Conservation (phyloP, 441 rosid species). For the Gossypium armourianum region DNA sequence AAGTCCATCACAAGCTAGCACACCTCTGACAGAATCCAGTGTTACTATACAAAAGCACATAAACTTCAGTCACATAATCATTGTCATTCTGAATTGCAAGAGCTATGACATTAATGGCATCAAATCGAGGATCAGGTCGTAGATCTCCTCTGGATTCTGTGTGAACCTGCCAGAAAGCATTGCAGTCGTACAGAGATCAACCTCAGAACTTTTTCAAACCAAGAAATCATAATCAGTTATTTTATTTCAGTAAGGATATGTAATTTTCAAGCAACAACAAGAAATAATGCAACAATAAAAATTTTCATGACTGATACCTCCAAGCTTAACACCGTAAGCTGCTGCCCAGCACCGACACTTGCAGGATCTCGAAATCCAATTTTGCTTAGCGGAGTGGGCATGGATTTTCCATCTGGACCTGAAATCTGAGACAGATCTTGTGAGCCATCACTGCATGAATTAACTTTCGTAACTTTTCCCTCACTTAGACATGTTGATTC, state of each 20-base stretch:
- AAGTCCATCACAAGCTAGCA: not conserved
- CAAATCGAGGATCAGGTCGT: slow-evolving; percentile 76
- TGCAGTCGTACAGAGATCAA: slow-evolving; percentile 12
- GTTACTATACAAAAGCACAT: slow-evolving; percentile 46
- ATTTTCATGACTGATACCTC: slow-evolving; percentile 46
- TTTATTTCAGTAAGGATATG: not conserved
- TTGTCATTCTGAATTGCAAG: slow-evolving; percentile 64
- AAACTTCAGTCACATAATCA: slow-evolving; percentile 34
- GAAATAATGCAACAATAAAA: not conserved
- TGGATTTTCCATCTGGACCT: slow-evolving; percentile 66
- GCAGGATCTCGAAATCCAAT: slow-evolving; percentile 94
- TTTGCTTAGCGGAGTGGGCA: slow-evolving; percentile 83
- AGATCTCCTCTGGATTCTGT: slow-evolving; percentile 82
- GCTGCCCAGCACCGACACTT: slow-evolving; percentile 90
- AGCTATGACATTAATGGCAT: slow-evolving; percentile 58
- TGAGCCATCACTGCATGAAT: slow-evolving; percentile 22
- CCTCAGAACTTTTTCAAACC: slow-evolving; percentile 1
- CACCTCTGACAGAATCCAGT: slow-evolving; percentile 45
- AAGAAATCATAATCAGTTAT: not conserved
- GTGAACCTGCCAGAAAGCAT: slow-evolving; percentile 48
- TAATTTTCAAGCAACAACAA: not conserved
- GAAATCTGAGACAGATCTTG: slow-evolving; percentile 81
- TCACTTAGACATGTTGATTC: slow-evolving; percentile 27
- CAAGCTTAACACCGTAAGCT: slow-evolving; percentile 69
- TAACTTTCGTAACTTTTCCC: slow-evolving; percentile 25